These are phyloP conservation scores for Aspergillus haitiensis DNA, from an alignment of 495 filamentous ascomycete species.

Conservation along the genomic window DNA sequence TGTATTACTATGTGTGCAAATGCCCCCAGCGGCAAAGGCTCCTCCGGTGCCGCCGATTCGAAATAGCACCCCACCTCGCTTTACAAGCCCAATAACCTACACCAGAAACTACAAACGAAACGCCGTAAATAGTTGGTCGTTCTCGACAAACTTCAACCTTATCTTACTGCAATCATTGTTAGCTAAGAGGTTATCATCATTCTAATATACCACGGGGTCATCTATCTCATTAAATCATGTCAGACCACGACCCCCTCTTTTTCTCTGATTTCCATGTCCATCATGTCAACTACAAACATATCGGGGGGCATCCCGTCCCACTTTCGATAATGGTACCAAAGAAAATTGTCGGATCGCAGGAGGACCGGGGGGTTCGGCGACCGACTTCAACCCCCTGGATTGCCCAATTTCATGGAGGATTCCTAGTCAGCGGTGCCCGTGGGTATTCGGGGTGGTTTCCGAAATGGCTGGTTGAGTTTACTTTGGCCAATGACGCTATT, in stretches of 20 bases:
- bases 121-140: no score
- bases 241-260: not conserved
- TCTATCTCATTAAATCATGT: not conserved
- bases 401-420: constrained; percentile 27
- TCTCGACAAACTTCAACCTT: no score
- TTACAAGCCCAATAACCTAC: no score
- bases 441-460: constrained; percentile 25
- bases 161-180: no score
- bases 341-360: not conserved
- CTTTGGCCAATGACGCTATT: constrained; percentile 28
- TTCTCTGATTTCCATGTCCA: not conserved
- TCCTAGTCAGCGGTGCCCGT: constrained; percentile 17
- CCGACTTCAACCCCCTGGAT: constrained; percentile 14
- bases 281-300: constrained; percentile 19
- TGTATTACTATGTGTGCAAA: no score
- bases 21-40: no score
- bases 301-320: constrained; percentile 23
- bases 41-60: no score
- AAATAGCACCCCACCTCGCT: no score
- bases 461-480: constrained; percentile 24
- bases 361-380: not conserved
- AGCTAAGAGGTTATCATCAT: no score
- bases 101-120: no score
- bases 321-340: constrained; percentile 24
- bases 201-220: no score